Evolutionary conservation across 2,329 filamentous ascomycete species (phyloP).

Genomic region (Aspergillus piperis): DNA sequence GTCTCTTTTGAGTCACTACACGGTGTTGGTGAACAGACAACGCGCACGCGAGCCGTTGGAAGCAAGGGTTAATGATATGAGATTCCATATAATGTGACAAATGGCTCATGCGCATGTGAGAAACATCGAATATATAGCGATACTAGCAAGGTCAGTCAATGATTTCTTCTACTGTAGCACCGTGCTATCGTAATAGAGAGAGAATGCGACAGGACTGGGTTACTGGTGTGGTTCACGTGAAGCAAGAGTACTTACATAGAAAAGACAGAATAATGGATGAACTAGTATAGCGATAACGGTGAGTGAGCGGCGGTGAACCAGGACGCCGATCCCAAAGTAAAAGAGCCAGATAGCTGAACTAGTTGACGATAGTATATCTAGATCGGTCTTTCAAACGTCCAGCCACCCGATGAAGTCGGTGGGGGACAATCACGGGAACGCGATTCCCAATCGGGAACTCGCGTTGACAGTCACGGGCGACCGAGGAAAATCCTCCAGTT

Average conservation of each 20-base stretch:
- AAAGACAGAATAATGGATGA: neutral
- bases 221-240: neutral
- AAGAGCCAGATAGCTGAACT: neutral
- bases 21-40: neutral
- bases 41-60: neutral
- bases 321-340: neutral
- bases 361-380: neutral
- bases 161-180: no score
- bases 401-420: slow-evolving; percentile 12
- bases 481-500: slow-evolving; percentile 8
- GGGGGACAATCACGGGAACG: slow-evolving; percentile 22
- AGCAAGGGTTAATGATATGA: neutral
- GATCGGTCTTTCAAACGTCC: neutral
- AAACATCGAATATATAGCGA: no score
- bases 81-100: neutral
- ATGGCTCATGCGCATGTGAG: no score
- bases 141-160: no score
- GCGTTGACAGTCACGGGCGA: slow-evolving; percentile 16
- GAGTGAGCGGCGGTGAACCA: neutral
- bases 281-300: neutral
- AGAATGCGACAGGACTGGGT: neutral
- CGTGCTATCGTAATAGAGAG: neutral
- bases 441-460: slow-evolving; percentile 20
- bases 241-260: neutral
- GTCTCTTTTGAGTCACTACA: neutral